Conservation (phyloP, 805 yeast genomes). For the Metschnikowia kunwiensis region DNA sequence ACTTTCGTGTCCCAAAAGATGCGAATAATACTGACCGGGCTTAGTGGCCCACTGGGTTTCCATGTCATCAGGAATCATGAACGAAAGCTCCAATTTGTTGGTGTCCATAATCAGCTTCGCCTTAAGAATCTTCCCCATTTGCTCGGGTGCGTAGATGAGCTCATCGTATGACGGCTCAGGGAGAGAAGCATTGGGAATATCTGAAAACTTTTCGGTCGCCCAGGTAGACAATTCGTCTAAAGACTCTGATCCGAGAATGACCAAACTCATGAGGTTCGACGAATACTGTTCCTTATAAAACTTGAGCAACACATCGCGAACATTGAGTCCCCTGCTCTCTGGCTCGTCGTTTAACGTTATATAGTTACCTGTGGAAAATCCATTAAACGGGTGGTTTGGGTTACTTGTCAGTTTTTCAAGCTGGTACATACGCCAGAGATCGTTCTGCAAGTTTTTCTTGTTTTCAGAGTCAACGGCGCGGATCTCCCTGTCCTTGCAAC, state of each 20-base stretch:
- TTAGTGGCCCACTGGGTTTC: slow-evolving; percentile 57
- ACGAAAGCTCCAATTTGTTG: slow-evolving; percentile 62
- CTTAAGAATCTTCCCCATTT: slow-evolving; percentile 51
- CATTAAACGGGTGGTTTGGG: slow-evolving; percentile 75
- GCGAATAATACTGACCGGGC: slow-evolving; percentile 72
- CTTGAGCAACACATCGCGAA: slow-evolving; percentile 74
- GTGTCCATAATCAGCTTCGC: slow-evolving; percentile 84
- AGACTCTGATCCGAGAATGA: slow-evolving; percentile 77
- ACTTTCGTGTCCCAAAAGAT: slow-evolving; percentile 90
- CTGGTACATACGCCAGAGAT: slow-evolving; percentile 84
- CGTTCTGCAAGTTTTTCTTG: slow-evolving; percentile 89
- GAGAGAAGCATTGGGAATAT: slow-evolving; percentile 52
- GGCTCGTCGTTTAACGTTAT: slow-evolving; percentile 73
- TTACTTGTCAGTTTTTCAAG: slow-evolving; percentile 73
- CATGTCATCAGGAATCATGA: slow-evolving; percentile 73
- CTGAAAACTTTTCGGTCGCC: slow-evolving; percentile 65
- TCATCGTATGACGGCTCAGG: slow-evolving; percentile 44
- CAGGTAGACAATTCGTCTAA: slow-evolving; percentile 68
- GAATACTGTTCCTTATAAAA: slow-evolving; percentile 75
- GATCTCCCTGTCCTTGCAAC: slow-evolving; percentile 87
- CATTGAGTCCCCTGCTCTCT: slow-evolving; percentile 55
- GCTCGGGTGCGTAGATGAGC: slow-evolving; percentile 47
- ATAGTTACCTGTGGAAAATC: slow-evolving; percentile 87
- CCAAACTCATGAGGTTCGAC: slow-evolving; percentile 84
- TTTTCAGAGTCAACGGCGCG: slow-evolving; percentile 95